Base-by-base conservation (phyloP, 768 basidiomycete species). In the Jaapia argillacea region DNA sequence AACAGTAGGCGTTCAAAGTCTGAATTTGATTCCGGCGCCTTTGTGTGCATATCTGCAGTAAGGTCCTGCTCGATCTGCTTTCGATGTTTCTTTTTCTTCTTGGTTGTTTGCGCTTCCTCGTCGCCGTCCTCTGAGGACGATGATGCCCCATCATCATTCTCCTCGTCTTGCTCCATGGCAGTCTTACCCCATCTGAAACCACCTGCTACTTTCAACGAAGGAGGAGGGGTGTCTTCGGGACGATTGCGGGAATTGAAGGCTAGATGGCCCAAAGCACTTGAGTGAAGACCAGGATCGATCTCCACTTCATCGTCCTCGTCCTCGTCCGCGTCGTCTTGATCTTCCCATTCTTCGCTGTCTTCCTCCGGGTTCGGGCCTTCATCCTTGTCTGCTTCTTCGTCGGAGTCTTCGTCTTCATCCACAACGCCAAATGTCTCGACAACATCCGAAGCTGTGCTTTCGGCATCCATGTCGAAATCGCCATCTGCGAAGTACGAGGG, bases 1-100 rank as follows among this genome's bases (percentile, higher is more conserved):
- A 98, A 72, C 37, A 99, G 74, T 26, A 88, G 65, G 10, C 96
- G 79, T 61, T 99, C 96, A 53, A 97, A 99, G 59, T 99, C 94
- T 24, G 85, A 77, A 48, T 84, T 88, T 1, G 96, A 96, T 58
- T 90, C 87, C 2, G 96, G 96, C 18, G 70, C 70, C 53, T 80
- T 84, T 28, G 73, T 79, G 45, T 91, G 88, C 70, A 97, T 81
- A 47, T 94, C 85, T 21, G 81, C 85, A 0, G 96, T 97, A 24
- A 81, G 64, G 57, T 90, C 89, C 45, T 77, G 69, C 54, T 91
- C 81, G 44, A 83, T 79, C 57, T 77, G 72, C 59, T 79, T 85
- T 60, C 71, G 76, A 57, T 70, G 79, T 48, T 73, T 75, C 57
- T 74, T 81, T 61, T 70, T 83, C 65, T 69, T 77, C 61, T 81